phyloP scores from a whole-genome alignment of 371 early-diverging fungal species.

The Aphelidium insulamus region DNA sequence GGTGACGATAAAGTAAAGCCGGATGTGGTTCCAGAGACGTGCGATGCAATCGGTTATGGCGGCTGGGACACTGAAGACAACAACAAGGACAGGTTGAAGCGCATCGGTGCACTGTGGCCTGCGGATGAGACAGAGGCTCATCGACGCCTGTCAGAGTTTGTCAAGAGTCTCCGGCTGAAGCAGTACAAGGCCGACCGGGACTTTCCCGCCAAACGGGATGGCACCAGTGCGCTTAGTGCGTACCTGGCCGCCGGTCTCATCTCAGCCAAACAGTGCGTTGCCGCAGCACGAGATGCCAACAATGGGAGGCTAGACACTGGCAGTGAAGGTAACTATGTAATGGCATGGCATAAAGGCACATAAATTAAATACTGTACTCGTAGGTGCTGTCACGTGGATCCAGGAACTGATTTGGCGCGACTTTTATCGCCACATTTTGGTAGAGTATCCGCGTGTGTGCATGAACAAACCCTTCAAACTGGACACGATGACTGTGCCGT shows the following conservation, averaged over 20 bases:
- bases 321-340: conserved; percentile 18
- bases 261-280: conserved; percentile 13
- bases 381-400: conserved; percentile 17
- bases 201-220: conserved; percentile 5
- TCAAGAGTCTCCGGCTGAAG: not conserved
- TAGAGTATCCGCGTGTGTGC: conserved; percentile 29
- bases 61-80: too few relatives aligned
- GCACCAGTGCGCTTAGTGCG: conserved; percentile 8
- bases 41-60: too few relatives aligned
- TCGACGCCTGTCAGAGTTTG: conserved; percentile 6
- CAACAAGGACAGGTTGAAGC: not conserved
- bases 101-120: conserved; percentile 4
- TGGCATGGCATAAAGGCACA: too few relatives aligned
- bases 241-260: conserved; percentile 19
- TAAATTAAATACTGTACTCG: too few relatives aligned
- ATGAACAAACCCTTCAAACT: conserved; percentile 28
- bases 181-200: conserved; percentile 11
- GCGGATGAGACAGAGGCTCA: conserved; percentile 8
- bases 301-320: conserved; percentile 14
- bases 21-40: not conserved
- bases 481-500: conserved; percentile 13
- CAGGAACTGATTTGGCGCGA: conserved; percentile 33
- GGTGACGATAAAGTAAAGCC: not conserved
- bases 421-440: conserved; percentile 30
- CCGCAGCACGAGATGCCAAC: conserved; percentile 13